phyloP scores from a whole-genome alignment of 768 basidiomycete species.

The Boletus rubescentipes region DNA sequence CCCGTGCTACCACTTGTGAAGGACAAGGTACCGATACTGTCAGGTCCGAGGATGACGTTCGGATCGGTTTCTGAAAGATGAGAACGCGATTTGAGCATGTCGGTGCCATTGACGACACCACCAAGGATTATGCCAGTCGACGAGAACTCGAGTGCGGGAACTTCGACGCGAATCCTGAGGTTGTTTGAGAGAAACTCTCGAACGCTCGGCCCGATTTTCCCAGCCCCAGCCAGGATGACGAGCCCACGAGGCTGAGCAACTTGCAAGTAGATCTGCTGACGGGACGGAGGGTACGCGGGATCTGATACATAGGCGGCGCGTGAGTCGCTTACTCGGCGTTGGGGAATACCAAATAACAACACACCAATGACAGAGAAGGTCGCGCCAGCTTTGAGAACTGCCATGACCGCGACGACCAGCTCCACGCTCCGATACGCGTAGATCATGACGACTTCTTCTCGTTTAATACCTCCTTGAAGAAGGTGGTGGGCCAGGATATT shows the following conservation, averaged over 20 bases:
- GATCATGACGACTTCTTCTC: constrained; percentile 97
- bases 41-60: constrained; percentile 86
- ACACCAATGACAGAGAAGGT: constrained; percentile 96
- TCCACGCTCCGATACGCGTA: constrained; percentile 97
- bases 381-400: constrained; percentile 91
- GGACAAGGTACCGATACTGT: constrained; percentile 89
- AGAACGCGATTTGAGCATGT: constrained; percentile 59
- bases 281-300: constrained; percentile 91
- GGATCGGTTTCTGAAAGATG: constrained; percentile 70
- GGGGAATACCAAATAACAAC: constrained; percentile 24
- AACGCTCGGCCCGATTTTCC: constrained; percentile 74
- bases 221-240: constrained; percentile 88
- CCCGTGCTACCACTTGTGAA: constrained; percentile 98
- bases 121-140: constrained; percentile 64
- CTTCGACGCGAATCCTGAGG: constrained; percentile 84
- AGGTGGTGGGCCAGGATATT: constrained; percentile 92
- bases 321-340: constrained; percentile 1
- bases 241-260: constrained; percentile 92
- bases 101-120: constrained; percentile 49
- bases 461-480: constrained; percentile 77
- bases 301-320: constrained; percentile 45
- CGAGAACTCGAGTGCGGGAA: constrained; percentile 82
- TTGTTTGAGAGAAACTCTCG: constrained; percentile 78
- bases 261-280: constrained; percentile 90
- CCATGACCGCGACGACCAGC: constrained; percentile 96